These are phyloP conservation scores for Closterium sp. DNA, from an alignment of 139 green algal species.

Conservation along the genomic window DNA sequence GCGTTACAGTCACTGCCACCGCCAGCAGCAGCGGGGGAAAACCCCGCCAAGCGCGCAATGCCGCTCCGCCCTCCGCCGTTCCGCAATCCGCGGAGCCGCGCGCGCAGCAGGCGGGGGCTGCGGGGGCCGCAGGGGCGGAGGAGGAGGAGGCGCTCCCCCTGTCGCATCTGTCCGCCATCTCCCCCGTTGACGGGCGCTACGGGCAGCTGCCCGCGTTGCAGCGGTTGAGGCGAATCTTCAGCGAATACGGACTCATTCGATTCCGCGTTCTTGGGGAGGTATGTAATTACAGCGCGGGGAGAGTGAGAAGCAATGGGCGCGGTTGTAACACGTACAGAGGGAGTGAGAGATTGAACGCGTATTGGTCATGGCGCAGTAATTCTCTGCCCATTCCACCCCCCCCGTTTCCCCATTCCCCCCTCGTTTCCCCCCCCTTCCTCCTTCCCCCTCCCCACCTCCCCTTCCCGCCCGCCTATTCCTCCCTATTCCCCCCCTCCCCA, in stretches of 20 bases:
- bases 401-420: no score
- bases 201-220: constrained; percentile 60
- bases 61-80: neutral
- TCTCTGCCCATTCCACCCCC: no score
- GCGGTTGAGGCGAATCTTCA: constrained; percentile 82
- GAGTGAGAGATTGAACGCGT: no score
- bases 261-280: constrained; percentile 90
- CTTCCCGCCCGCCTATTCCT: no score
- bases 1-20: neutral
- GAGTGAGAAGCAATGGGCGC: no score
- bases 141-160: constrained; percentile 28
- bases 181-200: constrained; percentile 73
- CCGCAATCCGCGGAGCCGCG: neutral
- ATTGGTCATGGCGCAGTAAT: no score
- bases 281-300: no score
- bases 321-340: no score
- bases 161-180: constrained; percentile 50
- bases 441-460: no score
- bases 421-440: no score
- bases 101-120: neutral
- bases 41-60: neutral
- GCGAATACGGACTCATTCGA: constrained; percentile 94
- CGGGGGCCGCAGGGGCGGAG: constrained; percentile 30
- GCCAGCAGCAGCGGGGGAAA: neutral
- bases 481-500: no score